Base-by-base conservation (phyloP, 345 rosid species). In the Anacardium occidentale region DNA sequence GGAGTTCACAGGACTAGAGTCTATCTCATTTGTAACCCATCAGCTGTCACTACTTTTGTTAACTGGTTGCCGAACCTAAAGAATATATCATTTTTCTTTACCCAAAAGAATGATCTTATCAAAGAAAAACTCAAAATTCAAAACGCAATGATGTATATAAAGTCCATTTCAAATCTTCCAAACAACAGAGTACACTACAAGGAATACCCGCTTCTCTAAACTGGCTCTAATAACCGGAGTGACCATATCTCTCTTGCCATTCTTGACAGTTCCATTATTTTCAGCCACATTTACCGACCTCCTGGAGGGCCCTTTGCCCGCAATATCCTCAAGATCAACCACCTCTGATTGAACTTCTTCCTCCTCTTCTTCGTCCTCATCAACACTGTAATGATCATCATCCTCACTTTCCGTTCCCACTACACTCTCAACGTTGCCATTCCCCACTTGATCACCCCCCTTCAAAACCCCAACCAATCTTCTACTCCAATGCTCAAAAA, bases 311-410 rank as follows among this genome's bases (percentile, higher is more conserved):
- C 84, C 91, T 87, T 87, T 95, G 20, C 99, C 99, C 5, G 96
- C 98, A 74, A 95, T 92, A 80, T 95, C 99, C 80, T 95, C 99
- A 2, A 91, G 86, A 80, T 95, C 99, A 75, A 91, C 86, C 70
- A 92, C 76, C 22, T 55, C 93, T 0, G 82, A 74, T 52, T 83
- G 82, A 5, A 40, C 68, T 18, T 21, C 81, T 50, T 57, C 73
- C 24, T 65, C 70, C 7, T 57, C 82, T 2, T 74, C 86, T 0
- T 60, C 77, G 0, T 74, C 84, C 1, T 66, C 81, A n/a, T 47
- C 80, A 12, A 22, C 76, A 26, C 50, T 69, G 17, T 55, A 77
- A 25, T 24, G 21, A 55, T 52, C 73, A 7, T 79, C 86, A 22
- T 81, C 83, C 11, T 82, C 90, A 22, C 83, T 85, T 55, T 79